phyloP scores from a whole-genome alignment of 768 basidiomycete genomes.

The Tricholoma bakamatsutake region DNA sequence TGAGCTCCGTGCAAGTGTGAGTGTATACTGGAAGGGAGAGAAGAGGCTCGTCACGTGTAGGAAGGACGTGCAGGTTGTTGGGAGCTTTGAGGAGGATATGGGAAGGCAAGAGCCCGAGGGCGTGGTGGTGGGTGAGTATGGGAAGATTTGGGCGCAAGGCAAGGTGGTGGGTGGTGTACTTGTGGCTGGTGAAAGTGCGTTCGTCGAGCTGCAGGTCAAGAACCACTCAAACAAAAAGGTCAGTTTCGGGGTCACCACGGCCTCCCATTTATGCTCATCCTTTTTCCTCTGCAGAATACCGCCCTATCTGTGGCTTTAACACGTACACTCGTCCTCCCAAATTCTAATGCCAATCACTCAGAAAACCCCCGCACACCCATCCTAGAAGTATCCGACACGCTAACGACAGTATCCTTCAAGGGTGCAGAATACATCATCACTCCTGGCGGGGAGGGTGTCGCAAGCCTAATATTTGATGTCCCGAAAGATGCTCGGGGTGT shows the following conservation, averaged over 20 bases:
- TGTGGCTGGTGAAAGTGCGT: conserved; percentile 64
- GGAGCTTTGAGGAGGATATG: conserved; percentile 38
- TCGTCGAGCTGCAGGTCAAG: conserved; percentile 73
- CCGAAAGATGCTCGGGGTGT: conserved; percentile 61
- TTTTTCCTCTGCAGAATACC: conserved; percentile 45
- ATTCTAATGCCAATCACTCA: conserved; percentile 20
- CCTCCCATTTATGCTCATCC: not conserved
- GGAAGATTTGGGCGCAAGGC: conserved; percentile 75
- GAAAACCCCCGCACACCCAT: conserved; percentile 32
- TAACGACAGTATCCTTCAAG: conserved; percentile 63
- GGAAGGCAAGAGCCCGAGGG: conserved; percentile 44
- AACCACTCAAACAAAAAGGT: conserved; percentile 83
- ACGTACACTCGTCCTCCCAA: conserved; percentile 55
- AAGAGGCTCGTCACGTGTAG: conserved; percentile 60
- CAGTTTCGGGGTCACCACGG: conserved; percentile 1
- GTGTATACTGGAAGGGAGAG: conserved; percentile 73
- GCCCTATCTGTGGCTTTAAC: conserved; percentile 56
- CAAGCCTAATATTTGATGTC: conserved; percentile 76
- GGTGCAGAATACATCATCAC: conserved; percentile 71
- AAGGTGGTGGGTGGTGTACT: conserved; percentile 56
- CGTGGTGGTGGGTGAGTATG: conserved; percentile 67
- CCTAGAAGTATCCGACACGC: conserved; percentile 60
- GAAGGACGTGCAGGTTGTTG: conserved; percentile 59
- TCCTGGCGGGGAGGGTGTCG: conserved; percentile 73
- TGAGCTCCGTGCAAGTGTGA: conserved; percentile 66